Conservation (phyloP, 1,139 yeast species). For the Nematodospora anomalae region DNA sequence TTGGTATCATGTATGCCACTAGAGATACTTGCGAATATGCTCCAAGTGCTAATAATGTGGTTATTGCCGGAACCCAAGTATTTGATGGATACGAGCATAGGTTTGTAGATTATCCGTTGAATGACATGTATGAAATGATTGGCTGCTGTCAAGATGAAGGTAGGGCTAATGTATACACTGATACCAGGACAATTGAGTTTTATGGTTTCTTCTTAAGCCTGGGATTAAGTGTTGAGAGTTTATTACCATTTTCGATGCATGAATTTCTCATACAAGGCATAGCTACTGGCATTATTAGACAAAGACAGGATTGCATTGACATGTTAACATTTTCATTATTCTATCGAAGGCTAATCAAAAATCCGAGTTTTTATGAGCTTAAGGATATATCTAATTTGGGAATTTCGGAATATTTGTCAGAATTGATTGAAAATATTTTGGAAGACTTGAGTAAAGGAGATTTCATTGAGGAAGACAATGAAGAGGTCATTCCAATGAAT, state of each 20-base stretch:
- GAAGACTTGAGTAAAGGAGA: conserved; percentile 62
- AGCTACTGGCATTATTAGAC: conserved; percentile 59
- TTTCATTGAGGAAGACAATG: conserved; percentile 55
- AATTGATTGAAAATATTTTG: conserved; percentile 72
- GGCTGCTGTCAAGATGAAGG: conserved; percentile 49
- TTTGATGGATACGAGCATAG: conserved; percentile 76
- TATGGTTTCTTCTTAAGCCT: conserved; percentile 71
- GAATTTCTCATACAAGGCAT: conserved; percentile 76
- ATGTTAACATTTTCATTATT: conserved; percentile 86
- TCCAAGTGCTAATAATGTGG: conserved; percentile 55
- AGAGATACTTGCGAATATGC: conserved; percentile 52
- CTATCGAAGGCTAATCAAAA: conserved; percentile 73
- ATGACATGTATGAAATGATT: conserved; percentile 69
- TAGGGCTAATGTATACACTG: conserved; percentile 58
- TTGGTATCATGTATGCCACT: conserved; percentile 58
- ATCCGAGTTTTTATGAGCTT: conserved; percentile 88
- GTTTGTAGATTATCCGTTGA: conserved; percentile 65
- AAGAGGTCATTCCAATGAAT: conserved; percentile 55
- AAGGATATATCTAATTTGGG: conserved; percentile 64
- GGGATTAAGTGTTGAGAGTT: conserved; percentile 84
- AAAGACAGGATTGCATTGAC: conserved; percentile 84
- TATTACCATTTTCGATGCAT: conserved; percentile 53
- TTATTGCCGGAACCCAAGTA: conserved; percentile 69
- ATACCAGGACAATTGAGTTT: conserved; percentile 54
- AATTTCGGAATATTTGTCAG: conserved; percentile 78